These are phyloP conservation scores for Paraconiothyrium sp. DNA, from an alignment of 2,329 filamentous ascomycete genomes.

Conservation along the genomic window DNA sequence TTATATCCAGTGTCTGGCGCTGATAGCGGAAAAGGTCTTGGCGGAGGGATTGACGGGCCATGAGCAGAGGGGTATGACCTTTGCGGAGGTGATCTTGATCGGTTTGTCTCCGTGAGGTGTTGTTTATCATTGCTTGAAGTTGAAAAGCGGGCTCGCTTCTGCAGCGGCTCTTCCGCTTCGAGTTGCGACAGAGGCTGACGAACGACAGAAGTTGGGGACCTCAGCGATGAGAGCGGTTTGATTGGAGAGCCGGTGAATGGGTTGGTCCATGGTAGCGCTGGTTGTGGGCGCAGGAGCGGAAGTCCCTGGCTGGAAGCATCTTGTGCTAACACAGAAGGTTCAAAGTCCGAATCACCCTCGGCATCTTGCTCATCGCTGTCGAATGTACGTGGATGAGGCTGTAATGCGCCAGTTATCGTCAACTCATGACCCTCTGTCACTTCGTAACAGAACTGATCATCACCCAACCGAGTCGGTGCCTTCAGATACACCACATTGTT, in stretches of 20 bases:
- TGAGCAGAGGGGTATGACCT: constrained; percentile 10
- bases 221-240: background rate
- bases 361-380: background rate
- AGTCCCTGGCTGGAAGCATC: background rate
- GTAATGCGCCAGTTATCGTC: background rate
- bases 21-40: background rate
- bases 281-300: background rate
- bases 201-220: background rate
- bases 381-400: no score
- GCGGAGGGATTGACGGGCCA: background rate
- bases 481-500: constrained; percentile 33
- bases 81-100: background rate
- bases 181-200: background rate
- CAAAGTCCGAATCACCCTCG: constrained; percentile 10
- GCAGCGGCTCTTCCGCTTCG: background rate
- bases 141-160: background rate
- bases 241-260: constrained; percentile 1
- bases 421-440: constrained; percentile 7
- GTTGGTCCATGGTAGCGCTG: background rate
- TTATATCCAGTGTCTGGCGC: background rate
- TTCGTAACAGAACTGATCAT: constrained; percentile 28
- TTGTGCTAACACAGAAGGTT: background rate
- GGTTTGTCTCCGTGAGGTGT: background rate
- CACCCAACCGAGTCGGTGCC: constrained; percentile 33
- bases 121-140: background rate